Percentiles rank a stretch among this genome's conserved stretches.
phyloP scores from a whole-genome alignment of 169 alveolate genomes.

The Plasmodium gaboni region DNA sequence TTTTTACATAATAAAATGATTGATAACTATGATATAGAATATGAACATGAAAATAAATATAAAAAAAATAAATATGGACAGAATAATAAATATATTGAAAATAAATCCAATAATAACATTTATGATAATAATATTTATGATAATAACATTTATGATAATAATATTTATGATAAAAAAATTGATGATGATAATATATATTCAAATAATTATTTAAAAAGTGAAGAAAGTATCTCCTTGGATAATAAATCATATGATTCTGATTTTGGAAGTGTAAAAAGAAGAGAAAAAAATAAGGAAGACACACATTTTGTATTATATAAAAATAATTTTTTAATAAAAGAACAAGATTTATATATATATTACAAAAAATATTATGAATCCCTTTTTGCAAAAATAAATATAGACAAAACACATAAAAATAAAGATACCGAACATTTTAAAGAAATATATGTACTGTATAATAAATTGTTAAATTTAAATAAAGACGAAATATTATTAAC shows the following conservation, averaged over 20 bases:
- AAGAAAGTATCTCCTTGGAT: not conserved
- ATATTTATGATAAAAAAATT: too few relatives aligned
- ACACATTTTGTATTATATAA: slow-evolving; percentile 1
- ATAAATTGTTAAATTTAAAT: slow-evolving; percentile 23
- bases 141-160: not conserved
- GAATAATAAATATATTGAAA: not conserved
- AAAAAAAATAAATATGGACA: too few relatives aligned
- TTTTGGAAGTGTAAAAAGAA: not conserved
- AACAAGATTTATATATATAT: not conserved
- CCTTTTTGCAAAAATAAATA: not conserved
- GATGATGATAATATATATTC: slow-evolving; percentile 19
- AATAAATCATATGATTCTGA: not conserved
- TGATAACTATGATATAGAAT: not conserved
- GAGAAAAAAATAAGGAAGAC: not conserved
- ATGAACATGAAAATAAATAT: not conserved
- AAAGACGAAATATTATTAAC: slow-evolving; percentile 1
- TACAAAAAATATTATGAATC: slow-evolving; percentile 21
- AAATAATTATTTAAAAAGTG: slow-evolving; percentile 28
- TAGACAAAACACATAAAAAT: not conserved
- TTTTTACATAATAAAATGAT: not conserved
- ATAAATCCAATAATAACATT: not conserved
- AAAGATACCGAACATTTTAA: not conserved
- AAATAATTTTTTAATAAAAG: not conserved
- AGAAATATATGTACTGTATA: slow-evolving; percentile 30
- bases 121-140: slow-evolving; percentile 1